Evolutionary conservation across 2,329 filamentous ascomycete species (phyloP), one percentile per base, ranked within the genome.

Genomic region (Dendryphion nanum): DNA sequence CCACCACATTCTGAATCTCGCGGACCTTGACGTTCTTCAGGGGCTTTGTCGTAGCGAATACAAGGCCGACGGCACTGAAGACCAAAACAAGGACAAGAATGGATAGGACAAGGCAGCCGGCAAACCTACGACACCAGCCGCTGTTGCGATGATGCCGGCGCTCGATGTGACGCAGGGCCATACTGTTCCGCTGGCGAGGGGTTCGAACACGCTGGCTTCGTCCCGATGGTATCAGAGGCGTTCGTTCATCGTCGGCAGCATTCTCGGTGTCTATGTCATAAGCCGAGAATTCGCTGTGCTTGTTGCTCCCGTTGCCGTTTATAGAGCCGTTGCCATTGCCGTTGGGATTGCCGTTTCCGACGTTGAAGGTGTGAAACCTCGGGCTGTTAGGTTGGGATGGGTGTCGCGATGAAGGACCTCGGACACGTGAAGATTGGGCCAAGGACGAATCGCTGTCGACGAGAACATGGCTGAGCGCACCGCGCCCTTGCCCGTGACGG

Each of bases 41-140:
- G 5, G 90, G 87, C 58, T 95, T 89, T 19, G 90, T 95, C 15
- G 90, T 91, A 31, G 89, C 87, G 66, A 96, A 85, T 67, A 96
- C 82, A 64, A 97, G 93, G 16, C 85, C 87, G 24, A 93, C 83
- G 7, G 87, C 85, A 29, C 87, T 88, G n/a, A 89, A 83, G 33
- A 94, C 78, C 29, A 96, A 79, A 13, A 95, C 72, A 24, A 93
- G 68, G 16, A 96, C 70, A 70, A 96, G 82, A 45, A 94, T 76
- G 2, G 84, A 82, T n/a, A 95, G 77, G 10, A 95, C 78, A 8
- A 94, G 73, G 59, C 89, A 97, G 38, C 89, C 87, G n/a, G 89
- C 88, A 54, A 89, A 88, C 21, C 86, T 81, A 72, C 64, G 85
- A 62, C 70, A 86, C 77, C 53, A 86, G 74, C 35, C 79, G 73